A percentile compares a stretch with the other conserved stretches of the same genome.
Evolutionary conservation across 2,329 filamentous ascomycete species (phyloP).

Genomic region (Xylaria arbuscula): DNA sequence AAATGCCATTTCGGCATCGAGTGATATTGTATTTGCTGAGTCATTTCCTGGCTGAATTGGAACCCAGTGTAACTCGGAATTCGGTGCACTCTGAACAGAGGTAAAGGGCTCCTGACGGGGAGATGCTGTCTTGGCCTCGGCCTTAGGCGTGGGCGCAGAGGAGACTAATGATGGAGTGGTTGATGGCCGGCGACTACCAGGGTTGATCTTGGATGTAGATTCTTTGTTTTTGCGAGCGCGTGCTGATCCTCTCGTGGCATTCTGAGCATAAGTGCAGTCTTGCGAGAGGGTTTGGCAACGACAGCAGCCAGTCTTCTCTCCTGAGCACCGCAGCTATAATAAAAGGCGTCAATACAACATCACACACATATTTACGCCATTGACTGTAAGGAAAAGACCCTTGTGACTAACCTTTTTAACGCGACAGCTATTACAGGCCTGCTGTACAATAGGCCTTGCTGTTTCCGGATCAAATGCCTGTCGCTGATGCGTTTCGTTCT

Average conservation of each 20-base stretch:
- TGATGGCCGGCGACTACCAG: constrained; percentile 6
- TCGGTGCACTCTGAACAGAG: neutral
- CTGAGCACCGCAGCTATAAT: constrained; percentile 26
- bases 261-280: constrained; percentile 24
- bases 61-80: neutral
- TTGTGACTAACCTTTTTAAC: constrained; percentile 28
- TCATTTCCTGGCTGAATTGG: neutral
- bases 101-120: neutral
- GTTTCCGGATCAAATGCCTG: constrained; percentile 32
- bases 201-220: constrained; percentile 5
- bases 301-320: constrained; percentile 27
- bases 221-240: constrained; percentile 26
- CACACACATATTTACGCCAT: neutral
- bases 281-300: constrained; percentile 26
- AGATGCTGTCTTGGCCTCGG: neutral
- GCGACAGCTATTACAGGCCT: constrained; percentile 34
- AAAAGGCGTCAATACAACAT: neutral
- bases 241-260: constrained; percentile 15
- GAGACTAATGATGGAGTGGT: constrained; percentile 6
- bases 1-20: constrained; percentile 13
- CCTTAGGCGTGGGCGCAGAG: neutral
- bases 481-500: constrained; percentile 19
- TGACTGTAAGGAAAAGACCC: neutral
- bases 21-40: neutral
- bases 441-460: constrained; percentile 27